phyloP scores from a whole-genome alignment of 2,329 filamentous ascomycete genomes.

The Fusarium goolgardi region DNA sequence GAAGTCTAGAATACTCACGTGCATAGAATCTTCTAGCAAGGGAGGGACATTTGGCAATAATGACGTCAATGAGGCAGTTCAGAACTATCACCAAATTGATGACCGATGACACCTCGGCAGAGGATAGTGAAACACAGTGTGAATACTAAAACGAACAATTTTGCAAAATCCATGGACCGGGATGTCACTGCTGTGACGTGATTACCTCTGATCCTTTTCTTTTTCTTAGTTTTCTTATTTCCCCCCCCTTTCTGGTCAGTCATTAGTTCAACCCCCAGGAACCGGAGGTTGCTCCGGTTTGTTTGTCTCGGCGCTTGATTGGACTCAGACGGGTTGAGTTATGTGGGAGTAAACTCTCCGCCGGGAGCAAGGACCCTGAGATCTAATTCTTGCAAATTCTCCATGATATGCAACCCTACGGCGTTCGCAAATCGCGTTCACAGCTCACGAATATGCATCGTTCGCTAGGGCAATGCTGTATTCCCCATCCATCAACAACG shows the following conservation, averaged over 20 bases:
- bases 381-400: constrained; percentile 10
- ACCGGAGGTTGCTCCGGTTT: constrained; percentile 6
- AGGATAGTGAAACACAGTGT: constrained; percentile 7
- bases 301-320: neutral
- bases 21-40: constrained; percentile 25
- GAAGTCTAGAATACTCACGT: neutral
- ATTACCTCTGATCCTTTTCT: neutral
- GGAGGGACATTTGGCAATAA: neutral
- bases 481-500: constrained; percentile 6
- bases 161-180: constrained; percentile 24
- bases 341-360: constrained; percentile 44
- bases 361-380: constrained; percentile 9
- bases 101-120: neutral
- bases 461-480: constrained; percentile 1
- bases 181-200: neutral
- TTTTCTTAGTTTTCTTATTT: neutral
- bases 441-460: constrained; percentile 5
- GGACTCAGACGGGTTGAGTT: neutral
- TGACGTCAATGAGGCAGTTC: constrained; percentile 46
- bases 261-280: neutral
- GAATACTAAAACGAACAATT: neutral
- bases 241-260: neutral
- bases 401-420: neutral
- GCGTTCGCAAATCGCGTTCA: neutral
- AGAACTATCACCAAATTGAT: constrained; percentile 14